Evolutionary conservation across 2,329 filamentous ascomycete genomes (phyloP), one percentile per base, ranked within the genome.

Genomic region (Trichoderma arundinaceum): DNA sequence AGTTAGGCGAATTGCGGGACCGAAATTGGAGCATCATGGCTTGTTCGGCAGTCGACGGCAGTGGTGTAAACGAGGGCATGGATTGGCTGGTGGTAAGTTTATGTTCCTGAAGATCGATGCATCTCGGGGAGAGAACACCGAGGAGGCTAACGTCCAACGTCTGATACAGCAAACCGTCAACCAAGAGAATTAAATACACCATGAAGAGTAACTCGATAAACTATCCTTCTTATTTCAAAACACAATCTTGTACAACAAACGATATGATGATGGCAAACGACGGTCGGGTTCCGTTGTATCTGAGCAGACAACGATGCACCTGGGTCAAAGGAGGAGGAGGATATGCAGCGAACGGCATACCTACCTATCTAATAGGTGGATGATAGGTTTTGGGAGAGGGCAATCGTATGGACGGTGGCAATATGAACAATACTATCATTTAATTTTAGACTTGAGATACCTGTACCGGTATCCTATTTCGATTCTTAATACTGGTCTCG

Each of bases 21-120:
- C 87, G 95, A 74, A 99, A 98, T 84, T 99, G 95, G 95, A 98
- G 93, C 79, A 99, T 99, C 76, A 93, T 99, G 77, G 94, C 94
- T 22, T 99, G 95, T 79, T 96, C 92, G 71, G 95, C 95, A 13
- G 94, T 99, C 65, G 95, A 97, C 76, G 95, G 95, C 49, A 91
- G 91, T 74, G 95, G 95, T 77, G 92, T 99, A 51, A 92, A 90
- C 69, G 95, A 99, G 80, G 95, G 95, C 67, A 99, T 99, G 95
- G 95, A 99, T 79, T 99, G 95, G 95, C 83, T 99, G 76, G 93
- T 96, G 84, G 92, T 94, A 80, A 78, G 84, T 83, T 44, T 62
- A 15, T 56, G 49, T 58, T 49, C 49, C 43, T 60, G 48, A 39
- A 48, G 32, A 57, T 41, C 51, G 22, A 51, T 38, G 53, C 35